Evolutionary conservation across 345 rosid species (phyloP).

Genomic region (Eutrema japonicum): DNA sequence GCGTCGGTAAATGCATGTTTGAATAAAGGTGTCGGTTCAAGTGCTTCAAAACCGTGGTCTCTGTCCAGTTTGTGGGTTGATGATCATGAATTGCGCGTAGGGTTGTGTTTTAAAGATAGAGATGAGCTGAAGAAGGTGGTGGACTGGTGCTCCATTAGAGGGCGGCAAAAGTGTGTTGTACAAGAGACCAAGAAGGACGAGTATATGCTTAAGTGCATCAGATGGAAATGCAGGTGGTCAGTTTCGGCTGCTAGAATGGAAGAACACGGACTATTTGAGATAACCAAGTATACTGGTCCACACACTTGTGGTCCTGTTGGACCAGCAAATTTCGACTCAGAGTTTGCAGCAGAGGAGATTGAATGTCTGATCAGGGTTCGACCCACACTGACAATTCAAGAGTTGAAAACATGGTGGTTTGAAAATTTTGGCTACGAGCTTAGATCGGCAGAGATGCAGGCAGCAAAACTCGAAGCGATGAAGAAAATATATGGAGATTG

Average conservation of each 20-base stretch:
- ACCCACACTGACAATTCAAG: background rate
- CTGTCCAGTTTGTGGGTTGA: slow-evolving; percentile 33
- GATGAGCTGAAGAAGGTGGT: slow-evolving; percentile 28
- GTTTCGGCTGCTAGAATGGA: background rate
- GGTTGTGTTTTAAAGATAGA: slow-evolving; percentile 21
- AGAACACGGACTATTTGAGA: slow-evolving; percentile 20
- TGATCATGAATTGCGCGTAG: background rate
- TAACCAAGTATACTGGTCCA: slow-evolving; percentile 2
- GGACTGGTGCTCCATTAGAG: slow-evolving; percentile 29
- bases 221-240: slow-evolving; percentile 34
- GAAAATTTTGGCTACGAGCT: background rate
- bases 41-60: background rate
- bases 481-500: background rate
- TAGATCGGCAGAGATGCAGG: background rate
- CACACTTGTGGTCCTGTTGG: background rate
- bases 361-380: slow-evolving; percentile 14
- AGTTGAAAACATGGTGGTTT: background rate
- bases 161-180: slow-evolving; percentile 2
- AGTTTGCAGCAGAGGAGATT: slow-evolving; percentile 2
- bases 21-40: background rate
- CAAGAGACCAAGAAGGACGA: background rate
- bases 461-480: background rate
- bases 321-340: background rate
- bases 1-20: background rate
- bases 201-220: background rate